Base-by-base conservation (phyloP, 1,284 basidiomycete species). In the Cryptococcus jaspeensis region DNA sequence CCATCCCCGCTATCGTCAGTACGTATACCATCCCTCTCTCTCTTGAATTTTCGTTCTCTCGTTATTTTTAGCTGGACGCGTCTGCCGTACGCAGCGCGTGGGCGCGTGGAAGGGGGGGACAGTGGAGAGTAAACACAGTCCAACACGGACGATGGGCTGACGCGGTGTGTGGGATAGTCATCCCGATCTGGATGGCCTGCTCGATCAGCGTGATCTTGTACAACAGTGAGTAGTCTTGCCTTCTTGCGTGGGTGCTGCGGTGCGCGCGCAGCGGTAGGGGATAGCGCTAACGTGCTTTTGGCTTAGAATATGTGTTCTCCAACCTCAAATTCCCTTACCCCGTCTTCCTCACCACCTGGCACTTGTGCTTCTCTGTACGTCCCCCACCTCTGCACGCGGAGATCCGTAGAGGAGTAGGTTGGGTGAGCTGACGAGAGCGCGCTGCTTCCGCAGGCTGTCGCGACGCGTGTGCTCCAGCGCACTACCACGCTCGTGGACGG, bases 131-230 rank as follows among this genome's bases (percentile, higher is more conserved):
- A 32, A 9, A 9, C 5, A 32, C 28, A 32, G n/a, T 6, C 18
- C 12, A 23, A 20, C 18, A n/a, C 18, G 41, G 18, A 43, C 6
- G 13, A n/a, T n/a, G 11, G 13, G 9, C 41, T 20, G 41, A 43
- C 18, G 18, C 23, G 23, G 18, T 43, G 18, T 28, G 20, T 8
- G 12, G 18, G 5, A 40, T 56, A 78, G 76, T 78, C 63, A 76
- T 78, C 53, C 76, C 74, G 22, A 74, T 78, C 58, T 78, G 76
- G 94, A 98, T 98, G 74, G 80, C 85, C 15, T 87, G 96, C 68
- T 90, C 87, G 60, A 91, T 91, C 41, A 79, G 85, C 11, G 94
- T 98, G 72, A 98, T 98, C 79, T 87, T 97, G 56, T 97, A 97
- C 85, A 98, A 98, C 84, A 94, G 75, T 76, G 55, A 51, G 73